Evolutionary conservation across 2,329 filamentous ascomycete genomes (phyloP), one percentile per base, ranked within the genome.

Genomic region (Myriangium duriaei): DNA sequence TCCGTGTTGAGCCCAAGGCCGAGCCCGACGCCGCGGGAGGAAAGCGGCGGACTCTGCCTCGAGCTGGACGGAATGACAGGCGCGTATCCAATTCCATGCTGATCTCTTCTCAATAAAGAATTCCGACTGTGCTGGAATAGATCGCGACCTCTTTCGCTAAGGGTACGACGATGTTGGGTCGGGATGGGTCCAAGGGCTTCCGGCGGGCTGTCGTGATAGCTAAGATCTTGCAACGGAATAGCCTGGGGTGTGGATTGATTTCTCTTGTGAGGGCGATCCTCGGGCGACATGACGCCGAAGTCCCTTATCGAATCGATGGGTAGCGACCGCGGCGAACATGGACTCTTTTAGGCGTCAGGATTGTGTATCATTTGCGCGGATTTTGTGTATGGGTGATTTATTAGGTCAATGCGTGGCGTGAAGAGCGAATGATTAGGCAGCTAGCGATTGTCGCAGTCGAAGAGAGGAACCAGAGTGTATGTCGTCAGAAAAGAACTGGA

Each of bases 181-280:
- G 12, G 49, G 47, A 12, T 50, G 45, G 36, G 51, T 47, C 34
- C 51, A 51, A 41, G 7, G 48, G 42, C 17, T 52, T 45, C 31
- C 54, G n/a, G n/a, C n/a, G n/a, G n/a, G n/a, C n/a, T 49, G 33
- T 55, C 42, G 24, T 56, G 48, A 14, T 40, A 56, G 46, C 57
- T 57, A 42, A 67, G 58, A 48, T 65, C 72, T 57, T 77, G 77
- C 42, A 88, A 65, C 42, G 80, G 81, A 61, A 91, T 87, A 45
- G 79, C 78, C 51, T 72, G 71, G 42, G 67, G 63, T 41, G 62
- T 59, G 17, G 69, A 64, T 45, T 61, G 59, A 47, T 64, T 61
- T 44, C 64, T 59, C 42, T 64, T 59, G 49, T 65, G 60, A 42
- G 55, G 54, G 35, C 63, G 58, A 48, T 64, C 63, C 52, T 63